Evolutionary conservation across 2,329 filamentous ascomycete species (phyloP).

Genomic region (Colletotrichum liriopes): DNA sequence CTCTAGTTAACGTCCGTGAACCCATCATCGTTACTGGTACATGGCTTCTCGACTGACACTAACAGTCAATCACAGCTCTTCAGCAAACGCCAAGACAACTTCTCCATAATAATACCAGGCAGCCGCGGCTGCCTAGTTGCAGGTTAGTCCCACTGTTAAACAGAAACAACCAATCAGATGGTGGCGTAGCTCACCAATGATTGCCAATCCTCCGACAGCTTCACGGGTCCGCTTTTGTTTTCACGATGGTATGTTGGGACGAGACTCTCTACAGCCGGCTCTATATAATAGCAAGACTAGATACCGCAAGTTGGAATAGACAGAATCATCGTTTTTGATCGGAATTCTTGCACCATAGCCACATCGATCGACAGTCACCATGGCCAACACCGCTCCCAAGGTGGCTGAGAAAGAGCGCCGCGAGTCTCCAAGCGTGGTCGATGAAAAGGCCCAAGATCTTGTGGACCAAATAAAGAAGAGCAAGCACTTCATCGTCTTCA

Average conservation of each 20-base stretch:
- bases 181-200: background rate
- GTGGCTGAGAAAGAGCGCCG: slow-evolving; percentile 33
- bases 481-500: slow-evolving; percentile 64
- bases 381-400: slow-evolving; percentile 38
- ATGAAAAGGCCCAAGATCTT: slow-evolving; percentile 56
- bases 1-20: too few species aligned
- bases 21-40: background rate
- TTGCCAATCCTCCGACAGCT: background rate
- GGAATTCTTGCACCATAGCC: background rate
- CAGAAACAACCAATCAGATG: background rate
- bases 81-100: background rate
- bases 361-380: background rate
- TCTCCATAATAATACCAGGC: background rate
- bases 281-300: background rate
- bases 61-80: background rate
- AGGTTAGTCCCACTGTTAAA: too few species aligned
- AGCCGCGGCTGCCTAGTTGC: background rate
- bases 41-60: background rate
- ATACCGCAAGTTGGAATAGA: background rate
- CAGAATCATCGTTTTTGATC: background rate
- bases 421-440: slow-evolving; percentile 27
- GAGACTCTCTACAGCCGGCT: background rate
- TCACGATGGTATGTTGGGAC: background rate
- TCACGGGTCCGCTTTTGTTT: background rate
- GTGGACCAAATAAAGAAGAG: slow-evolving; percentile 57